Evolutionary conservation across 2,329 filamentous ascomycete species (phyloP).

Genomic region (Anthostomella pinea): DNA sequence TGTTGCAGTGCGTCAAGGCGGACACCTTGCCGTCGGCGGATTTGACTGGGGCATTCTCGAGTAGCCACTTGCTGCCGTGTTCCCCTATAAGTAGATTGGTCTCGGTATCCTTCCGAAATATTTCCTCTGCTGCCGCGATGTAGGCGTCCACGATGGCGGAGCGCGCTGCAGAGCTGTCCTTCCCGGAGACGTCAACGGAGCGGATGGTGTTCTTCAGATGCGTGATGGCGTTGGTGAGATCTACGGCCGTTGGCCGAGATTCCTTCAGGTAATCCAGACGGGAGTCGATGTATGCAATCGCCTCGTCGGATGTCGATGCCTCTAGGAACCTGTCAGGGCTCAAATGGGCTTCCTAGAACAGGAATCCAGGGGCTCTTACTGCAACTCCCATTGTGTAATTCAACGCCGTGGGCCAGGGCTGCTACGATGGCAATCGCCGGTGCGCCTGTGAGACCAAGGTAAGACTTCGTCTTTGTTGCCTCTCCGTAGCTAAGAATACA

Average conservation of each 20-base stretch:
- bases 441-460: conserved; percentile 51
- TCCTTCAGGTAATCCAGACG: conserved; percentile 84
- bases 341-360: neutral
- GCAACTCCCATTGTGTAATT: conserved; percentile 60
- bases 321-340: conserved; percentile 6
- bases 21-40: conserved; percentile 56
- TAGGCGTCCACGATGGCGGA: conserved; percentile 65
- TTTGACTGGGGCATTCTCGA: conserved; percentile 51
- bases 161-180: conserved; percentile 40
- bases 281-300: conserved; percentile 68
- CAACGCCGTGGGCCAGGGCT: conserved; percentile 81
- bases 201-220: conserved; percentile 69
- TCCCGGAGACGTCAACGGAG: conserved; percentile 39
- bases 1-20: conserved; percentile 98
- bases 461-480: neutral
- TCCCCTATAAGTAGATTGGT: conserved; percentile 86
- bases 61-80: conserved; percentile 80
- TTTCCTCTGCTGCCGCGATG: conserved; percentile 76
- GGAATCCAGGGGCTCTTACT: conserved; percentile 31
- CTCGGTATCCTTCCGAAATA: conserved; percentile 80
- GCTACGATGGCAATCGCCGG: conserved; percentile 99
- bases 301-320: conserved; percentile 48
- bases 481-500: no score
- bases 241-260: conserved; percentile 91
- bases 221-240: conserved; percentile 83